Conservation (phyloP, 176 grass and related monocot genomes). For the Aegilops umbellulata region DNA sequence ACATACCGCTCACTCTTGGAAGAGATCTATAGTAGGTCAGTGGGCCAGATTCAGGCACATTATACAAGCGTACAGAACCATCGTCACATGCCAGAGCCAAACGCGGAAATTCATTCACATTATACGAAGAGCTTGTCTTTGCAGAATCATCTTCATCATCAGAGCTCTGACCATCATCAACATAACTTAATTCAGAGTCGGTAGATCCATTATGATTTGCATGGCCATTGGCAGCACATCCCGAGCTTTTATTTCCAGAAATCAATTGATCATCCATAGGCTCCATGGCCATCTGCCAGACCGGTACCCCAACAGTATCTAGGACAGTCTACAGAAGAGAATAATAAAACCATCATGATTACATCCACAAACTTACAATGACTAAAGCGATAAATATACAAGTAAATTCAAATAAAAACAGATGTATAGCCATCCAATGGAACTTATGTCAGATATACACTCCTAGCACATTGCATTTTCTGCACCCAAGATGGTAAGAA, state of each 20-base stretch:
- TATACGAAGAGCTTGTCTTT: constrained; percentile 32
- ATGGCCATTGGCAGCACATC: constrained; percentile 37
- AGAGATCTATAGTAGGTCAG: constrained; percentile 82
- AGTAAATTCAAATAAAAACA: background rate
- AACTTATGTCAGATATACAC: background rate
- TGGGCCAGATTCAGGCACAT: constrained; percentile 60
- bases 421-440: background rate
- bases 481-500: background rate
- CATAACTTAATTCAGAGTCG: constrained; percentile 66
- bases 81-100: constrained; percentile 88
- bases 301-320: constrained; percentile 62
- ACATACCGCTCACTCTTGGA: constrained; percentile 86
- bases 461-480: background rate
- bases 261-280: constrained; percentile 45
- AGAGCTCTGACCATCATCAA: constrained; percentile 60
- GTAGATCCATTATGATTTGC: constrained; percentile 32
- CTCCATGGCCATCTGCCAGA: constrained; percentile 92
- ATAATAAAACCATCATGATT: background rate
- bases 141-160: constrained; percentile 50
- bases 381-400: background rate
- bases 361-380: constrained; percentile 5
- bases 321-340: constrained; percentile 58
- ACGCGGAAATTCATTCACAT: constrained; percentile 40
- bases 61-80: constrained; percentile 80
- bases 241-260: constrained; percentile 31